These are phyloP conservation scores for Globisporangium abappressorium DNA, from an alignment of 352 stramenopile genomes.

Conservation along the genomic window DNA sequence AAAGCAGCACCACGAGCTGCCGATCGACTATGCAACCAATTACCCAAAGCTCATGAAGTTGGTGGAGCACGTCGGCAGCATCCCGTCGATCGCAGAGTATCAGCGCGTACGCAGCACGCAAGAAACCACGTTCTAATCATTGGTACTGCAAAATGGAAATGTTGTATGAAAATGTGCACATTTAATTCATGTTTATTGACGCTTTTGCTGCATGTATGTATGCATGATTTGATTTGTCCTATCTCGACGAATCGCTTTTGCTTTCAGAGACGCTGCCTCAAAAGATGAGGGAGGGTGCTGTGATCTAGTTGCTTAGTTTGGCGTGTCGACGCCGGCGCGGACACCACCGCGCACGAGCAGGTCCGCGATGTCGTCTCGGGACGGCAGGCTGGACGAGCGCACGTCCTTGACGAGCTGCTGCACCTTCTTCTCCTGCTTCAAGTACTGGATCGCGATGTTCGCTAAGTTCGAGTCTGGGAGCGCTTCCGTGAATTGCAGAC, in stretches of 20 bases:
- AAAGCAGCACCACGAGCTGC: slow-evolving; percentile 23
- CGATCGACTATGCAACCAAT: slow-evolving; percentile 24
- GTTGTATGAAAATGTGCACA: background rate
- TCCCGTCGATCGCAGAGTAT: slow-evolving; percentile 19
- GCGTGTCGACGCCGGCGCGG: slow-evolving; percentile 63
- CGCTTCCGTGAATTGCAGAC: slow-evolving; percentile 94
- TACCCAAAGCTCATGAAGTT: slow-evolving; percentile 26
- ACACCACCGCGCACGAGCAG: slow-evolving; percentile 72
- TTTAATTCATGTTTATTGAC: slow-evolving; percentile 13
- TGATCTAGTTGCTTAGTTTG: slow-evolving; percentile 18
- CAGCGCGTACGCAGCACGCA: slow-evolving; percentile 5
- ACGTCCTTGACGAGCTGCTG: slow-evolving; percentile 76
- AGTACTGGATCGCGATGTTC: slow-evolving; percentile 91
- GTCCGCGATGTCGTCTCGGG: slow-evolving; percentile 73
- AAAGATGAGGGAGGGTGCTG: background rate
- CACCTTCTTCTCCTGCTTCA: slow-evolving; percentile 95
- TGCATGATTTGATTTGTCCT: background rate
- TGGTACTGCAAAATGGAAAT: background rate
- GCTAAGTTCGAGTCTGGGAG: slow-evolving; percentile 90
- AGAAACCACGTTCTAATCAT: slow-evolving; percentile 7
- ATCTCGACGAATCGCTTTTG: background rate
- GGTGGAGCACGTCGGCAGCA: background rate
- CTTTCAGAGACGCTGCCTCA: background rate
- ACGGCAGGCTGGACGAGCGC: slow-evolving; percentile 40
- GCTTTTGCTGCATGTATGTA: background rate